Conservation (phyloP, 106 monocot genomes). For the Dendrobium officinale region DNA sequence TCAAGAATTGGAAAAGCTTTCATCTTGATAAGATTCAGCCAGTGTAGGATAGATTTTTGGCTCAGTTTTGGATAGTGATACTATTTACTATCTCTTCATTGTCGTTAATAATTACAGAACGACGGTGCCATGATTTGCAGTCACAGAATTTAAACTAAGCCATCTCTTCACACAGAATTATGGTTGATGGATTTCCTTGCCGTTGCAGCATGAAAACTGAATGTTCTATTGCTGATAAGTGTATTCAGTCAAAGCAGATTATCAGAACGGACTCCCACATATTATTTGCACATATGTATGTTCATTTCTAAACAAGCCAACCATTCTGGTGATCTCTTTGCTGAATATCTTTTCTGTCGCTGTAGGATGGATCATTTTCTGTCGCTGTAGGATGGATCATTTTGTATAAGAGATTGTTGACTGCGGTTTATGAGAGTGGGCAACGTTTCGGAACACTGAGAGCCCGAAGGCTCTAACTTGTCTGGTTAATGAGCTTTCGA, state of each 20-base stretch:
- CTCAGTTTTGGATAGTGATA: background rate
- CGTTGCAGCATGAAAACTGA: background rate
- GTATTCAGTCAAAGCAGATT: background rate
- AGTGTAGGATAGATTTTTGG: background rate
- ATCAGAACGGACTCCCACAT: background rate
- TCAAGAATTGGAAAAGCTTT: slow-evolving; percentile 4
- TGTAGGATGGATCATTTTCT: background rate
- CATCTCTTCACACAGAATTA: background rate
- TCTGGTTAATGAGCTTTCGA: too few relatives aligned
- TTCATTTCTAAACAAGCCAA: slow-evolving; percentile 1
- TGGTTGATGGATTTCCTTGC: background rate
- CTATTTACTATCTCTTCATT: background rate
- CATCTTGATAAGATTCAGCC: background rate
- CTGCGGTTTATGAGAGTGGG: background rate
- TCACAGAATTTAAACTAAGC: too few relatives aligned
- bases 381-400: background rate
- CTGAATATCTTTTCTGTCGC: background rate
- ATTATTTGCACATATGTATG: background rate
- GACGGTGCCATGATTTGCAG: background rate
- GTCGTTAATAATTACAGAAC: background rate
- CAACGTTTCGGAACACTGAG: too few relatives aligned
- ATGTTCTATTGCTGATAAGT: slow-evolving; percentile 1
- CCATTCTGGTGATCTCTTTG: background rate
- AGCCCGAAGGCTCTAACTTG: too few relatives aligned
- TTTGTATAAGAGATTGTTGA: background rate